Evolutionary conservation across 2,329 filamentous ascomycete genomes (phyloP).

Genomic region (Colletotrichum spinosum): DNA sequence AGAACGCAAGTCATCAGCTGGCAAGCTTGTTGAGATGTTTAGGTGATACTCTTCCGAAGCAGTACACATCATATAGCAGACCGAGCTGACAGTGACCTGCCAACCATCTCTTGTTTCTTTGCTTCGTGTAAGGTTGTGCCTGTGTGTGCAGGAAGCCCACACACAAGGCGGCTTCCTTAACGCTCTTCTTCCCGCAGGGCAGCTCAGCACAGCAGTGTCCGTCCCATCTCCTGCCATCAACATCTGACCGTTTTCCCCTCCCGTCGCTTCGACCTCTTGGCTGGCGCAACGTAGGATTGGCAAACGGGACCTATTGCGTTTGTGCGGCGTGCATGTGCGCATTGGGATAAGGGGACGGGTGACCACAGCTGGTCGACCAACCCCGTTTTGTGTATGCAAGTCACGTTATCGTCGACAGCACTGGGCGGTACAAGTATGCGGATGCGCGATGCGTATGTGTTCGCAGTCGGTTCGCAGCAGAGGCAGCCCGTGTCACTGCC

Average conservation of each 20-base stretch:
- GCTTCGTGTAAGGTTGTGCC: constrained; percentile 31
- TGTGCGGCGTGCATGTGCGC: constrained; percentile 16
- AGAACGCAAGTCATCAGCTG: not conserved
- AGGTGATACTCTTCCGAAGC: constrained; percentile 28
- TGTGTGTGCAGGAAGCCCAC: constrained; percentile 25
- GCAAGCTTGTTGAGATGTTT: constrained; percentile 8
- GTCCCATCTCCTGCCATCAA: constrained; percentile 30
- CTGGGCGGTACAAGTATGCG: not conserved
- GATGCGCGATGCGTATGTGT: too few species aligned
- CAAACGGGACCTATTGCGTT: constrained; percentile 12
- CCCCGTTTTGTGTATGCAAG: constrained; percentile 19
- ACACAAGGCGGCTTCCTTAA: not conserved
- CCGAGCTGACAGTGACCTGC: constrained; percentile 20
- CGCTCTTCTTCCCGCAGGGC: not conserved
- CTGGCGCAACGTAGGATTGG: constrained; percentile 29
- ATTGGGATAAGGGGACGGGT: constrained; percentile 1
- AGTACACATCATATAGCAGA: not conserved
- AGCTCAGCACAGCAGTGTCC: constrained; percentile 12
- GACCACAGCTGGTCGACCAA: constrained; percentile 1
- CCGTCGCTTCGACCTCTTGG: constrained; percentile 28
- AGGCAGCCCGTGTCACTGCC: constrained; percentile 34
- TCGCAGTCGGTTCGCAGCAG: not conserved
- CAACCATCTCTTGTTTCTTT: constrained; percentile 24
- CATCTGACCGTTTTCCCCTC: constrained; percentile 17
- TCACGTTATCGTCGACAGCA: constrained; percentile 14